Evolutionary conservation across 352 stramenopile genomes (phyloP).

Genomic region (Globisporangium orthogonon): DNA sequence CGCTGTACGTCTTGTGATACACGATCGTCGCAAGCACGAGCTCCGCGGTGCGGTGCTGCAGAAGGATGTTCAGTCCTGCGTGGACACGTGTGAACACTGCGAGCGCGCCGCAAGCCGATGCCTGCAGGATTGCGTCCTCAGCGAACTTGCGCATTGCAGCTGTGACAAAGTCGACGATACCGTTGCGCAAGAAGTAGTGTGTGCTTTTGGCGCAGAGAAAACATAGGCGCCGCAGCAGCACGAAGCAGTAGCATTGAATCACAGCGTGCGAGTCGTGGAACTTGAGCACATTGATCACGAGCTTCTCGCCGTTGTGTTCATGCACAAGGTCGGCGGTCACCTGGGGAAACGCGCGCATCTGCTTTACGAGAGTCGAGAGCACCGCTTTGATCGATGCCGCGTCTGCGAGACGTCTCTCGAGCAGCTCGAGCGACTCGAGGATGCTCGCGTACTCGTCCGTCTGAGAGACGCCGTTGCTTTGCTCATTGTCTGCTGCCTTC

Average conservation of each 20-base stretch:
- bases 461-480: not conserved
- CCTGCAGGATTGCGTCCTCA: slow-evolving; percentile 77
- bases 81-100: slow-evolving; percentile 65
- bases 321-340: slow-evolving; percentile 58
- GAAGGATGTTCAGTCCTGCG: slow-evolving; percentile 36
- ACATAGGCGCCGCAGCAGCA: slow-evolving; percentile 63
- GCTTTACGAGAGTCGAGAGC: slow-evolving; percentile 67
- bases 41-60: slow-evolving; percentile 47
- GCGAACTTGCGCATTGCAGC: slow-evolving; percentile 58
- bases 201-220: slow-evolving; percentile 65
- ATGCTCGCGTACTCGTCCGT: slow-evolving; percentile 37
- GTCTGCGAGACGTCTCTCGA: slow-evolving; percentile 35
- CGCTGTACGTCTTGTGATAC: slow-evolving; percentile 76
- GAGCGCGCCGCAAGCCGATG: slow-evolving; percentile 63
- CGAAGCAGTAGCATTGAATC: slow-evolving; percentile 77
- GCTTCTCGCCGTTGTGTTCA: slow-evolving; percentile 29
- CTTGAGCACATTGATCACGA: slow-evolving; percentile 52
- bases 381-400: slow-evolving; percentile 46
- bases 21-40: slow-evolving; percentile 63
- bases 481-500: not conserved
- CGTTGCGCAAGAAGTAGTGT: slow-evolving; percentile 41
- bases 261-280: slow-evolving; percentile 58
- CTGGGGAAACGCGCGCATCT: slow-evolving; percentile 69
- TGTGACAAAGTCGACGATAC: slow-evolving; percentile 46
- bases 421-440: slow-evolving; percentile 36